Base-by-base conservation (phyloP, 1,284 basidiomycete species). In the Trichosporon ovoides region DNA sequence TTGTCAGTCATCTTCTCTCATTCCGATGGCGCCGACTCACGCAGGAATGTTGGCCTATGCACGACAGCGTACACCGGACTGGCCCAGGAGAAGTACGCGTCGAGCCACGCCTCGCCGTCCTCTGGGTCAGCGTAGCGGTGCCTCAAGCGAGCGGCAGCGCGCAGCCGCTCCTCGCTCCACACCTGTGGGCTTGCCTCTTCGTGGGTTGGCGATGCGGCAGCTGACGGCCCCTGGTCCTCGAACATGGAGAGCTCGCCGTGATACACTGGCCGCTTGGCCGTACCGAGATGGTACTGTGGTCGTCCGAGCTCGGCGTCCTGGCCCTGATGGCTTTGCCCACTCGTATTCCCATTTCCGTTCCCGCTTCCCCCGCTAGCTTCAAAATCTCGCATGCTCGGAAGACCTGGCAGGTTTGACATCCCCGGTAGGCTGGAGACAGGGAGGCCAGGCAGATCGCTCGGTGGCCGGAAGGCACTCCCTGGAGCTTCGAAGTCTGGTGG, bases 41-140 rank as follows among this genome's bases (percentile, higher is more conserved):
- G 12, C 13, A 66, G 54, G 48, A 66, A 66, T 12, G 60, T 40
- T 11, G 37, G 35, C 20, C 61, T 35, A 35, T 61, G 57, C 5
- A 66, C 60, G 2, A 62, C 56, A 4, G 55, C 62, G 9, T 61
- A 62, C 5, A 46, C 54, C 24, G 54, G 43, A 18, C 57, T 58
- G 14, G 65, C 59, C 65, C 65, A 66, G 19, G 48, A 55, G 52
- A 66, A 66, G 51, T 62, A 66, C 50, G 62, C 58, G 19, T 66
- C 60, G 22, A 66, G 56, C 33, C 56, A 54, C 0, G 52, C 49
- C 48, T 66, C 64, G 35, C 64, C 64, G 54, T 66, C 64, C 14
- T 66, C 64, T 1, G 64, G 53, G 6, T 57, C 56, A 1, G 58
- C 64, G 31, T 62, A 66, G 50, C 60, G 59, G 58, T 66, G 64